A percentile compares a stretch with the other conserved stretches of the same genome.
Evolutionary conservation across 2,329 filamentous ascomycete genomes (phyloP).

Genomic region (Botrytis pseudocinerea): DNA sequence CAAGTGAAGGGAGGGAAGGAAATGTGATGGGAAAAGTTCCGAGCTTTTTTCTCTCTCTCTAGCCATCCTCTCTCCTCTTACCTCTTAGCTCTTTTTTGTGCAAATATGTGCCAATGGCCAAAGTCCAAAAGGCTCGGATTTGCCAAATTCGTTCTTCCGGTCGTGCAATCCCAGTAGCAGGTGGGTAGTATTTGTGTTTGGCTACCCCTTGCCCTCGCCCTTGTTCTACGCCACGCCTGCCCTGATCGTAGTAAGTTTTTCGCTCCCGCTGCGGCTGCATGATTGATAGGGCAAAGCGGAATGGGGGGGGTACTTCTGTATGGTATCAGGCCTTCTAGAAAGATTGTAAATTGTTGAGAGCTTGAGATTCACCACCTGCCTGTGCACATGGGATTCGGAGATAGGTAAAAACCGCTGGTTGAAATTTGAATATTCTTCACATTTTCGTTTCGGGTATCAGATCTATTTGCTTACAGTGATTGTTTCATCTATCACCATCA

Average conservation of each 20-base stretch:
- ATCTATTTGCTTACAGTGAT: neutral
- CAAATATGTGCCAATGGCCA: neutral
- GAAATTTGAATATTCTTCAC: neutral
- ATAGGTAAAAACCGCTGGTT: neutral
- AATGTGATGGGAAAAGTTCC: neutral
- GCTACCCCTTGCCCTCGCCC: neutral
- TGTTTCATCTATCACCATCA: conserved; percentile 2
- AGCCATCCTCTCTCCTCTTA: neutral
- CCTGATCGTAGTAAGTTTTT: conserved; percentile 2
- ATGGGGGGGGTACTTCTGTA: neutral
- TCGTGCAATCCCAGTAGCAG: neutral
- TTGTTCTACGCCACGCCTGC: neutral
- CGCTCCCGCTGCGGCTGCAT: conserved; percentile 12
- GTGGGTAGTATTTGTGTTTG: neutral
- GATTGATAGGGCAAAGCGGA: conserved; percentile 6
- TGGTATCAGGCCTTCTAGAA: neutral
- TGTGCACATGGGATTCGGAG: neutral
- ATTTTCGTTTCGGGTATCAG: neutral
- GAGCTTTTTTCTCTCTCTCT: neutral
- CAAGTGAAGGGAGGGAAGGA: neutral
- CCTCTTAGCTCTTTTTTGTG: neutral
- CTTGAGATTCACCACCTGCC: neutral
- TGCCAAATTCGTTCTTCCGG: conserved; percentile 17
- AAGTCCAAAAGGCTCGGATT: conserved; percentile 20
- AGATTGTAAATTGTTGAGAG: conserved; percentile 3